These are phyloP conservation scores for Amauroascus niger DNA, from an alignment of 2,329 filamentous ascomycete species.

Conservation along the genomic window DNA sequence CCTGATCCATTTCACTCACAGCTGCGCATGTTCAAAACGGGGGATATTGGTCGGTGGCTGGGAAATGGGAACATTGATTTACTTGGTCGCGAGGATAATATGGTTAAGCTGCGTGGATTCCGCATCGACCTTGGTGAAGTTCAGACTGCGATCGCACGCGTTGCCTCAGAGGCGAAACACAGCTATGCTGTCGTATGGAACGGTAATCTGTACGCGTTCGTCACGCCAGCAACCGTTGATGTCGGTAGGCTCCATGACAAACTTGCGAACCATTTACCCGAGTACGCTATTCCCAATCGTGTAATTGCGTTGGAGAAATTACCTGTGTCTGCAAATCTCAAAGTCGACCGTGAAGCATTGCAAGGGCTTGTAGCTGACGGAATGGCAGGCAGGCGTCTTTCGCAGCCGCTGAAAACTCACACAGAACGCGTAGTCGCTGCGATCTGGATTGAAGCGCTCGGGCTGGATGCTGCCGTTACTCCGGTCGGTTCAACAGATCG, in stretches of 20 bases:
- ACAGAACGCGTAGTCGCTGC: slow-evolving; percentile 9
- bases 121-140: slow-evolving; percentile 36
- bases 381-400: neutral
- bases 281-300: neutral
- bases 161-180: neutral
- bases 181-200: neutral
- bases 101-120: slow-evolving; percentile 33
- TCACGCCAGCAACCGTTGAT: neutral
- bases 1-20: slow-evolving; percentile 23
- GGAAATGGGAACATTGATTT: slow-evolving; percentile 32
- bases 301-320: neutral
- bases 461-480: neutral
- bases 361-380: neutral
- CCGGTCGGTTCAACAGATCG: slow-evolving; percentile 3
- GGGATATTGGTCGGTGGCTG: slow-evolving; percentile 34
- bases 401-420: neutral
- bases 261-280: slow-evolving; percentile 3
- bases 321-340: neutral
- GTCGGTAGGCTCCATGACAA: neutral
- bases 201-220: slow-evolving; percentile 7
- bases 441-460: neutral
- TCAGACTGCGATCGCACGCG: slow-evolving; percentile 18
- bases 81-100: slow-evolving; percentile 36
- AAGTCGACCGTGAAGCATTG: neutral
- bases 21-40: slow-evolving; percentile 35